phyloP scores from a whole-genome alignment of 176 grass and related monocot genomes.

The Calamus simplicifolius region DNA sequence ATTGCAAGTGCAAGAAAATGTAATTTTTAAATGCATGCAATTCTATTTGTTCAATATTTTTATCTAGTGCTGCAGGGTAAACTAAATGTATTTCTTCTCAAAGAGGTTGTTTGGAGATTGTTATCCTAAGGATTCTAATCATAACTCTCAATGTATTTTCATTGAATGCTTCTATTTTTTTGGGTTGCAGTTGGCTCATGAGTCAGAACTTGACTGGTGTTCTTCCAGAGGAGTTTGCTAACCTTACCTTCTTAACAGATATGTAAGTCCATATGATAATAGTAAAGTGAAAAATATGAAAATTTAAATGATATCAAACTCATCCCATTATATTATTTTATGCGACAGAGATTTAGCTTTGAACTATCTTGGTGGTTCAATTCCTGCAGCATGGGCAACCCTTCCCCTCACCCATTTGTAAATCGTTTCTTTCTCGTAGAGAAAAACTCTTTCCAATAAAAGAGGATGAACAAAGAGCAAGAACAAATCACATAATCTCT shows the following conservation, averaged over 20 bases:
- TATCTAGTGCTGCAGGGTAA: too few species aligned
- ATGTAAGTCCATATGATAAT: not conserved
- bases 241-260: constrained; percentile 4
- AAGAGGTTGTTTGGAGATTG: too few species aligned
- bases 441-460: too few species aligned
- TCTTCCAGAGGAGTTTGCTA: constrained; percentile 20
- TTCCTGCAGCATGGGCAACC: constrained; percentile 10
- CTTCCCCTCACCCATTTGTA: constrained; percentile 9
- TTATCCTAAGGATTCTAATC: too few species aligned
- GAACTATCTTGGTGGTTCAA: constrained; percentile 15
- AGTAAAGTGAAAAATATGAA: not conserved
- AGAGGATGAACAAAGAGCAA: too few species aligned
- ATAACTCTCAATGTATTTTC: too few species aligned
- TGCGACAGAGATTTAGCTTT: constrained; percentile 7
- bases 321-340: not conserved
- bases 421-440: not conserved
- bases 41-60: too few species aligned
- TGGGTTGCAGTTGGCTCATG: not conserved
- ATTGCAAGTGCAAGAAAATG: too few species aligned
- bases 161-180: too few species aligned
- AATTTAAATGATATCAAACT: not conserved
- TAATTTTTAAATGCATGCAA: too few species aligned
- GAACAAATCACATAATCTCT: too few species aligned
- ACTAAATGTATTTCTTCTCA: too few species aligned
- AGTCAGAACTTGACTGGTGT: constrained; percentile 11